A percentile compares a stretch with the other conserved stretches of the same genome.
Evolutionary conservation across 768 basidiomycete genomes (phyloP).

Genomic region (Phanerochaete carnosa): DNA sequence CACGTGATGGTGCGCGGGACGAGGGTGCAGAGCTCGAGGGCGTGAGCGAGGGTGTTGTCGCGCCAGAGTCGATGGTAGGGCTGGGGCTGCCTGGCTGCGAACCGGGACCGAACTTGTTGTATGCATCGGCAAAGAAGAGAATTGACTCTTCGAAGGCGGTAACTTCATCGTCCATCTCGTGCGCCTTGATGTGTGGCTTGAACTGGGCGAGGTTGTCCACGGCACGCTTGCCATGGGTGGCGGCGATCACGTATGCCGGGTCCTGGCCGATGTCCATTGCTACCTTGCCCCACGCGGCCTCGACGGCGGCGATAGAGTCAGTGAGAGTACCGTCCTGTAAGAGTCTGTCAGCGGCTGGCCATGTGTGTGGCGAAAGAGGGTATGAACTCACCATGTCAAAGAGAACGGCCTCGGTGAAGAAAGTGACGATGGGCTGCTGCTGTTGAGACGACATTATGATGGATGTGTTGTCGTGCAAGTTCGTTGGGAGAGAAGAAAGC

Average conservation of each 20-base stretch:
- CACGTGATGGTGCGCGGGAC: conserved; percentile 42
- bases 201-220: conserved; percentile 68
- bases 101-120: conserved; percentile 39
- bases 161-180: conserved; percentile 59
- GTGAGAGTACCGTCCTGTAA: conserved; percentile 66
- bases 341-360: conserved; percentile 12
- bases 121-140: conserved; percentile 64
- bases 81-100: conserved; percentile 27
- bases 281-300: conserved; percentile 74
- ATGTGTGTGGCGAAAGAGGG: conserved; percentile 17
- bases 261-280: conserved; percentile 68
- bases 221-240: conserved; percentile 78
- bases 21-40: conserved; percentile 37
- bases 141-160: conserved; percentile 62
- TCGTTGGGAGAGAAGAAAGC: background rate
- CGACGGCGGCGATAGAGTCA: conserved; percentile 70
- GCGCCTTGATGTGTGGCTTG: conserved; percentile 50
- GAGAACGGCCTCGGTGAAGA: conserved; percentile 56
- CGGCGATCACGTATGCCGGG: conserved; percentile 63
- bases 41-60: conserved; percentile 40
- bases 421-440: conserved; percentile 23
- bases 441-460: conserved; percentile 18
- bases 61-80: conserved; percentile 31
- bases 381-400: conserved; percentile 62
- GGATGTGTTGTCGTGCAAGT: background rate